Evolutionary conservation across 2,329 filamentous ascomycete species (phyloP), one percentile per base, ranked within the genome.

Genomic region (Aspergillus eucalypticola): DNA sequence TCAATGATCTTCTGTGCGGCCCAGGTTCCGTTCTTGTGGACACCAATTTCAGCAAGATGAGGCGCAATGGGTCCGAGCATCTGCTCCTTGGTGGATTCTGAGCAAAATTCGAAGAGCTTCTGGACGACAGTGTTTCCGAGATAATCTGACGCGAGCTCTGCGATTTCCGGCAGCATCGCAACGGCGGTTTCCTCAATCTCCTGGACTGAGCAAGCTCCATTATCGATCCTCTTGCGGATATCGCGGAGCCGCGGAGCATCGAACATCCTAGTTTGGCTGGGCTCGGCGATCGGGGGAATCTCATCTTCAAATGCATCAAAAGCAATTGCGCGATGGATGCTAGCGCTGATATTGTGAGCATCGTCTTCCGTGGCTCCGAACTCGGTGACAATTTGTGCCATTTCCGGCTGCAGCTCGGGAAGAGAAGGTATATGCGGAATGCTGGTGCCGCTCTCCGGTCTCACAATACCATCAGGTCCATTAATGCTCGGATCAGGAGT

Each of bases 11-110:
- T 99, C 79, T 99, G 95, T 1, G 95, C 95, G 57, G 95, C 95
- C 95, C 95, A 99, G 1, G 95, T 99, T 64, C 95, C 95, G 71
- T 99, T 99, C 85, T 99, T 99, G 84, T 99, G 95, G 7, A 97
- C 88, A 69, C 95, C 95, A 77, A 98, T 97, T 78, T 98, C 93
- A 25, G 94, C 92, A 74, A 98, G 85, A 73, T 97, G 93, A 60
- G 94, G 93, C 2, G 90, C 87, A 69, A 99, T 96, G 72, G 93
- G 88, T 13, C 82, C 78, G 60, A 99, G 82, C 95, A 99, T 98
- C 59, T 90, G 89, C 75, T 97, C 92, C 69, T 96, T 93, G 44
- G 94, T 87, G 44, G 87, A 82, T 74, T 98, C 94, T 0, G 92
- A 95, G 80, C 95, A 98, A 78, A 91, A 92, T 76, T 99, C 94